Base-by-base conservation (phyloP, 345 rosid genomes). In the Microthlaspi erraticum region DNA sequence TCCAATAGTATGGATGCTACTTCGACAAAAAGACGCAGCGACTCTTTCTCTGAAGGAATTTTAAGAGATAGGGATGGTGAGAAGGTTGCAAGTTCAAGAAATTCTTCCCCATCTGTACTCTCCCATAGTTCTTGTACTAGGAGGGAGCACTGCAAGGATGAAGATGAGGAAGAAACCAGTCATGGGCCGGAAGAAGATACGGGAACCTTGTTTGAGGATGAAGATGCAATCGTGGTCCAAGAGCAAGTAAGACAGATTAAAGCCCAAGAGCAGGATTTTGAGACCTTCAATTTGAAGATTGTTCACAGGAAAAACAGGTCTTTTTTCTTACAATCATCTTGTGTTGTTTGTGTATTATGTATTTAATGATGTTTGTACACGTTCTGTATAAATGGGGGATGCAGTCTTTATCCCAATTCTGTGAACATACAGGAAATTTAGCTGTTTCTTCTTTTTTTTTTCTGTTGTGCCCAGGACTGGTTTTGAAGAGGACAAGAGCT, bases 401-500 rank as follows among this genome's bases (percentile, higher is more conserved):
- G 31, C 31, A 53, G 13, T 32, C 8, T 32, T n/a, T n/a, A 34
- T 45, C 37, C 37, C 2, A 44, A 13, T 18, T 39, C 39, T 42
- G 8, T 43, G 36, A 68, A 33, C 36, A 14, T 45, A 26, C 66
- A 37, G 20, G 46, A 32, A 34, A 41, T 51, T 49, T 43, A 50
- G 51, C 41, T 60, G 36, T 43, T 68, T 34, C 45, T 49, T 34
- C 5, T 12, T 0, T 37, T 37, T 38, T 26, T 50, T 38, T 72
- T 65, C 66, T 78, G 44, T 69, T 79, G 23, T 79, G 29, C 62
- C 72, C 89, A 93, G 98, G 78, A 93, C 98, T 77, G 98, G 98
- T 66, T 93, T 93, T 78, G 98, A 93, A 84, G 98, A 93, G 85
- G 98, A 93, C 82, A 93, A 93, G 87, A 91, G 87, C 77, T 93